Evolutionary conservation across 208 protist genomes (phyloP).

Genomic region (Leishmania arabica): DNA sequence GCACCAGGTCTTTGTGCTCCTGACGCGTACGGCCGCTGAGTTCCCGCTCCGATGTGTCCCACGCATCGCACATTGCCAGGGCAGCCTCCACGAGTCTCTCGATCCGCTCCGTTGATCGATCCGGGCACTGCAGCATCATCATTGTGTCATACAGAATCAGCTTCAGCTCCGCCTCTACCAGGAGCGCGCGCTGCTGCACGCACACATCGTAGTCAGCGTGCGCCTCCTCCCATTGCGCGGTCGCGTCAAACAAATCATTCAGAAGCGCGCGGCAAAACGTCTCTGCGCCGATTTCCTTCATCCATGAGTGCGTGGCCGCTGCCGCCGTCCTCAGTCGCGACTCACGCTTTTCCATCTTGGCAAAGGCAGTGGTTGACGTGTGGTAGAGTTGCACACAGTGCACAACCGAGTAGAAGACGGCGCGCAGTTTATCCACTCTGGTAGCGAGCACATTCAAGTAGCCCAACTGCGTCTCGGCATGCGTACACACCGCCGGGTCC

Average conservation of each 20-base stretch:
- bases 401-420: constrained; percentile 39
- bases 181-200: constrained; percentile 24
- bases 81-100: constrained; percentile 34
- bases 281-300: constrained; percentile 19
- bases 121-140: constrained; percentile 12
- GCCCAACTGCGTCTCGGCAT: not conserved
- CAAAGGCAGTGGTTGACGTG: constrained; percentile 1
- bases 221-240: constrained; percentile 21
- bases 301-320: constrained; percentile 19
- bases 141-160: constrained; percentile 30
- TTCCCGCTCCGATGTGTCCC: not conserved
- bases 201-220: not conserved
- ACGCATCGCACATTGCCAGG: constrained; percentile 20
- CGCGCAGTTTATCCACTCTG: constrained; percentile 34
- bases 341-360: constrained; percentile 30
- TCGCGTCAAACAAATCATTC: constrained; percentile 36
- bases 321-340: constrained; percentile 11
- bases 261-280: constrained; percentile 37
- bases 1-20: not conserved
- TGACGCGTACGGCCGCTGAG: not conserved
- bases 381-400: constrained; percentile 51
- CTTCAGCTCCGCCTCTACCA: constrained; percentile 42
- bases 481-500: not conserved
- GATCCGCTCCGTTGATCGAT: constrained; percentile 11
- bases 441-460: constrained; percentile 6